phyloP scores from a whole-genome alignment of 495 filamentous ascomycete genomes.

The Annulohypoxylon stygium region DNA sequence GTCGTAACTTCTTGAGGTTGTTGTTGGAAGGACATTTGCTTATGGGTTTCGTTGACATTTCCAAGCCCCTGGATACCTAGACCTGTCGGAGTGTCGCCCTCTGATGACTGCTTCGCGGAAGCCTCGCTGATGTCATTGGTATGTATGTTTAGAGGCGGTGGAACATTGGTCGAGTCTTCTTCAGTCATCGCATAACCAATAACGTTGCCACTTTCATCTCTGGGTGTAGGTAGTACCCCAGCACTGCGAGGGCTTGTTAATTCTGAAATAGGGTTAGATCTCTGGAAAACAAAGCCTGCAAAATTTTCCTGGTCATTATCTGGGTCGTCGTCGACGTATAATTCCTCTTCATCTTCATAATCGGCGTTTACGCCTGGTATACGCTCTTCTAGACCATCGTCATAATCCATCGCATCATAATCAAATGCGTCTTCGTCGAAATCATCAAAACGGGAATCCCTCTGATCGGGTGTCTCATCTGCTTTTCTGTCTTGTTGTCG shows the following conservation, averaged over 20 bases:
- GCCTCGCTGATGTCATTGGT: conserved; percentile 7
- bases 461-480: conserved; percentile 41
- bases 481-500: conserved; percentile 70
- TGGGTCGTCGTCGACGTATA: conserved; percentile 50
- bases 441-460: conserved; percentile 67
- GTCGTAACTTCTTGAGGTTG: conserved; percentile 28
- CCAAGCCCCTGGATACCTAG: conserved; percentile 55
- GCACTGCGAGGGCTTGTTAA: conserved; percentile 62
- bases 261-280: conserved; percentile 63
- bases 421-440: conserved; percentile 78
- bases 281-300: conserved; percentile 66
- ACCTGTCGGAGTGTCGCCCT: conserved; percentile 43
- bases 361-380: conserved; percentile 82
- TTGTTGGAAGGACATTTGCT: conserved; percentile 24
- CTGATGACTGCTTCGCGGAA: conserved; percentile 16
- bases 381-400: conserved; percentile 78
- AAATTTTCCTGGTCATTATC: conserved; percentile 67
- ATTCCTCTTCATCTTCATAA: conserved; percentile 63
- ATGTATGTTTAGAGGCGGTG: conserved; percentile 20
- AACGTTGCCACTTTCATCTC: conserved; percentile 63
- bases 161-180: conserved; percentile 54
- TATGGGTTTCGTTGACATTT: conserved; percentile 32
- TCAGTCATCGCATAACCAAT: conserved; percentile 66
- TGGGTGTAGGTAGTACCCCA: conserved; percentile 63
- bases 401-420: conserved; percentile 76